Percentiles rank a stretch among this genome's conserved stretches.
Conservation (phyloP, 2,329 filamentous ascomycete genomes). For the Pezicula neosporulosa region DNA sequence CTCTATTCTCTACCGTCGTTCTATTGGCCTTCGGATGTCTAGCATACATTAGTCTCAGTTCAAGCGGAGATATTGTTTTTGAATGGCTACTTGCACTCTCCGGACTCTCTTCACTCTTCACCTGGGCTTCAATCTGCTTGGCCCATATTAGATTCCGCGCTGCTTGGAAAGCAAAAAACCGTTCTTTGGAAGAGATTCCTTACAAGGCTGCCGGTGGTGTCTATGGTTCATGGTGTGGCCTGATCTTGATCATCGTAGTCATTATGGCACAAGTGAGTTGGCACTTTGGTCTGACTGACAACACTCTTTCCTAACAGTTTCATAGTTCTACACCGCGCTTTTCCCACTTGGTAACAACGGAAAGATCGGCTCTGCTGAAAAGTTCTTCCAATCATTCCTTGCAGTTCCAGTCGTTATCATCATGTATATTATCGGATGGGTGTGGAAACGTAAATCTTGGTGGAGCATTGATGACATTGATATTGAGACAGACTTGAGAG, state of each 20-base stretch:
- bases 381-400: constrained; percentile 53
- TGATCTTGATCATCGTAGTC: constrained; percentile 63
- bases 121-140: constrained; percentile 67
- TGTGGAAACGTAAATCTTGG: constrained; percentile 65
- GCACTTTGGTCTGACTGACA: neutral
- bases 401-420: constrained; percentile 48
- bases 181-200: constrained; percentile 44
- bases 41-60: constrained; percentile 51
- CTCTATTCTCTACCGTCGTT: constrained; percentile 50
- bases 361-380: constrained; percentile 35
- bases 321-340: constrained; percentile 45
- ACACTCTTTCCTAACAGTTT: neutral
- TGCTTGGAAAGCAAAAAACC: constrained; percentile 57
- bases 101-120: constrained; percentile 70
- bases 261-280: constrained; percentile 49
- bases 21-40: constrained; percentile 55
- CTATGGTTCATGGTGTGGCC: constrained; percentile 65
- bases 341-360: constrained; percentile 57
- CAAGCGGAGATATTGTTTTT: constrained; percentile 45
- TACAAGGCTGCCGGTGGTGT: constrained; percentile 51
- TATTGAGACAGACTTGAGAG: constrained; percentile 61
- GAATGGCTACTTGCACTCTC: constrained; percentile 68
- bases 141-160: constrained; percentile 64
- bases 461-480: constrained; percentile 58
- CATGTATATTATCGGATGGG: constrained; percentile 54